Evolutionary conservation across 768 basidiomycete genomes (phyloP), one percentile per base, ranked within the genome.

Genomic region (Lentinula edodes): DNA sequence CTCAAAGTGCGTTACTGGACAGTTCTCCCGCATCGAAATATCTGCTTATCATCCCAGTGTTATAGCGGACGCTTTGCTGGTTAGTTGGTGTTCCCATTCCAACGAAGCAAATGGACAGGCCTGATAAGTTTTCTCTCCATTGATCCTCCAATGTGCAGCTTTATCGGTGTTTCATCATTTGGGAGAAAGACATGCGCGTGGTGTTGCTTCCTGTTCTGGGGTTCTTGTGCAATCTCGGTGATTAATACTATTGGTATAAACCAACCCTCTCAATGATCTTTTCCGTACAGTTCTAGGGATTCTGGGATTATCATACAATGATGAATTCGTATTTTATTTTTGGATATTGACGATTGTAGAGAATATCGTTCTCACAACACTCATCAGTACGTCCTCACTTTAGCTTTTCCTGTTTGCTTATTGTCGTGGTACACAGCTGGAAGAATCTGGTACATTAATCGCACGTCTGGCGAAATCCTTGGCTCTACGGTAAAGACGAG

Each of bases 111-210:
- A 13, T 4, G 20, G 5, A 35, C 6, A 35, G 35, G 16, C 34
- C 41, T 7, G 41, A 63, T 52, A 65, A 61, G 42, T 15, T 43
- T 66, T 66, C 10, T 38, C 13, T 43, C 28, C 3, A 28, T 28
- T 28, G 28, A 28, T 28, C 28, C 1, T 28, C 28, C 28, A 28
- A 28, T 28, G 28, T 28, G 28, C 28, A 69, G 66, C 66, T 67
- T n/a, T 67, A 69, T 59, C 63, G 68, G 4, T 67, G 66, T 55
- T 66, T 38, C 32, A 61, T 66, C 10, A 62, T 69, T n/a, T 69
- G 68, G 66, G 53, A 62, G 6, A 58, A 54, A 18, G 66, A 63
- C 53, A 57, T 38, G 13, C 55, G 36, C 0, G 58, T 67, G n/a
- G 61, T 67, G 20, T 34, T 62, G 2, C 32, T 65, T 9, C 68